Conservation (phyloP, 1,284 basidiomycete species). For the Farysia itapuensis region DNA sequence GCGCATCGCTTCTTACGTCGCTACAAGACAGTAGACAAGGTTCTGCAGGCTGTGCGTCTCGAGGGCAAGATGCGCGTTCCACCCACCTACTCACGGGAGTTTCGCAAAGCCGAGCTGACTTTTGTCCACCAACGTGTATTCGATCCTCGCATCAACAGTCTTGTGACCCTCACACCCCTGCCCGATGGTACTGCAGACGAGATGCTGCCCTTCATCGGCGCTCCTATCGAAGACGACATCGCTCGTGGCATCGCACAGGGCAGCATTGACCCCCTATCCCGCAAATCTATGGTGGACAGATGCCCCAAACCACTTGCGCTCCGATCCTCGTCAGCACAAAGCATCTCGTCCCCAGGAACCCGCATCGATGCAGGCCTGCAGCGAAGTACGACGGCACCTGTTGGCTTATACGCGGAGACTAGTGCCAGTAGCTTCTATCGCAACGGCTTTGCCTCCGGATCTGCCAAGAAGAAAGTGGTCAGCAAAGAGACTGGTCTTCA, state of each 20-base stretch:
- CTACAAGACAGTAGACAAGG: constrained; percentile 83
- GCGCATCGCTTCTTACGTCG: constrained; percentile 79
- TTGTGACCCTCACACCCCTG: constrained; percentile 49
- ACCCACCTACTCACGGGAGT: constrained; percentile 66
- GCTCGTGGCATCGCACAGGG: constrained; percentile 72
- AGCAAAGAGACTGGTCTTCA: constrained; percentile 27
- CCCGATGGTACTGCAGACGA: constrained; percentile 37
- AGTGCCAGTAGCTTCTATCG: constrained; percentile 11
- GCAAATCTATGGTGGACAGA: constrained; percentile 65
- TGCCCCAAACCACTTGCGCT: constrained; percentile 5
- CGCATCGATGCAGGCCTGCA: constrained; percentile 1
- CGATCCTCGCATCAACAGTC: constrained; percentile 65
- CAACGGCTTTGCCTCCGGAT: constrained; percentile 1
- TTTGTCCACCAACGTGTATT: constrained; percentile 94
- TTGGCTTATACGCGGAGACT: neutral
- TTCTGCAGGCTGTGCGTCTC: constrained; percentile 74
- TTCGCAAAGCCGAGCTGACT: constrained; percentile 77
- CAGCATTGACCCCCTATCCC: constrained; percentile 75
- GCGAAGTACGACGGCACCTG: constrained; percentile 16
- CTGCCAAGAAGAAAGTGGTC: constrained; percentile 16
- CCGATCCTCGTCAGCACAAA: constrained; percentile 11
- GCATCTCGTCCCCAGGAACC: neutral
- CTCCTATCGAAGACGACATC: constrained; percentile 42
- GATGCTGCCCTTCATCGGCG: constrained; percentile 50
- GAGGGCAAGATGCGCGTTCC: constrained; percentile 87